Percentiles rank a stretch among this genome's conserved stretches.
phyloP scores from a whole-genome alignment of 2,329 filamentous ascomycete genomes.

The Sporothrix protearum region DNA sequence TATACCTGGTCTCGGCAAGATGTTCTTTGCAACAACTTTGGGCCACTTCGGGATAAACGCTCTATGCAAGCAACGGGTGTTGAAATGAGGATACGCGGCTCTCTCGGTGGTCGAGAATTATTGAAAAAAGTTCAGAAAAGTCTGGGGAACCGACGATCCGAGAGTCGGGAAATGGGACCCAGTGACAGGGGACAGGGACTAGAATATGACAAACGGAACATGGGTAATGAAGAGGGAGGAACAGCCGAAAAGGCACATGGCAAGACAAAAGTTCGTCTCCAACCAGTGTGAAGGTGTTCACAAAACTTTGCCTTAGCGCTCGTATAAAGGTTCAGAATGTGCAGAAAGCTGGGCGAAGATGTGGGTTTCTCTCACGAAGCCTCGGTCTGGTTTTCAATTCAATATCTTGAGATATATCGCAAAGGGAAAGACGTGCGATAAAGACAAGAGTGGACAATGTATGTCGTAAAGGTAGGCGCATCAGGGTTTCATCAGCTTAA shows the following conservation, averaged over 20 bases:
- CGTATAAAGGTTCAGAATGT: neutral
- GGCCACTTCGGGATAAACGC: neutral
- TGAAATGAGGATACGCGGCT: neutral
- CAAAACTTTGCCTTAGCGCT: neutral
- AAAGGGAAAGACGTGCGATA: too few species aligned
- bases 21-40: neutral
- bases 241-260: neutral
- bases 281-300: neutral
- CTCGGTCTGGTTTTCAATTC: neutral
- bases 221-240: neutral
- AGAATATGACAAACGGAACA: neutral
- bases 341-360: neutral
- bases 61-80: neutral
- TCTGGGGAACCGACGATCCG: neutral
- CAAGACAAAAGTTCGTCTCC: neutral
- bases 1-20: neutral
- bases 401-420: too few species aligned
- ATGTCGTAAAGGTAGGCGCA: neutral
- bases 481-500: neutral
- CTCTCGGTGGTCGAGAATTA: neutral
- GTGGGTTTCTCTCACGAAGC: neutral
- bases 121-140: neutral
- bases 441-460: too few species aligned
- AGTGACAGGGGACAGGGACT: neutral
- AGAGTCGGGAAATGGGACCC: neutral